Evolutionary conservation across 1,139 yeast genomes (phyloP), one percentile per base, ranked within the genome.

Genomic region (Scheffersomyces titani): DNA sequence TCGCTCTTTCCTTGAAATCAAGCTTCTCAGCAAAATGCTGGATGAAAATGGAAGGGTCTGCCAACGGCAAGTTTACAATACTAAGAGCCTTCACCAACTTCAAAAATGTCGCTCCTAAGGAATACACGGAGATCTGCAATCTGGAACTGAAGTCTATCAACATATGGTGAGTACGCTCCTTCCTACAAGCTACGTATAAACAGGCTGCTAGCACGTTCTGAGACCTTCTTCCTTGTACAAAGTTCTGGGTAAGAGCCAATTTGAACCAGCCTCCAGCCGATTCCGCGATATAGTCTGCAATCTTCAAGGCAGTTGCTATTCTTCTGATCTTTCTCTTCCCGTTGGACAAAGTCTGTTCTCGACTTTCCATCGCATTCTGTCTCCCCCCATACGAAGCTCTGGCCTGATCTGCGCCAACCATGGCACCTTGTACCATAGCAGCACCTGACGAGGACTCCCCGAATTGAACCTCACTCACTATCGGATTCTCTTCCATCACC

Each of bases 181-280:
- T 88, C 67, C 99, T 87, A 71, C 99, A 94, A 0, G 98, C 97
- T 55, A 94, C 86, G 68, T 94, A 94, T 40, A 94, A 80, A 73
- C 99, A 94, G 0, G 99, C 92, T 0, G 98, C 97, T 55, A 93
- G 87, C 5, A 94, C 98, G 68, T 93, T 93, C 69, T 92, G 98
- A 1, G 97, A 90, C 61, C 96, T 77, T 65, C 99, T 82, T 16
- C 99, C 99, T 71, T 94, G 97, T 21, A 94, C 98, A 69, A 94
- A 94, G 70, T 92, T 92, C 62, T 88, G 84, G 2, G 92, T 84
- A 47, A 94, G 78, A 0, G 99, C 98, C 57, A 92, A 77, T 63
- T 88, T 86, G 74, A 92, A 96, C 92, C 96, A 91, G 60, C 89
- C 90, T 62, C 86, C 85, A 0, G 98, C 98, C 16, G 94, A 88